Evolutionary conservation across 805 yeast species (phyloP), one percentile per base, ranked within the genome.

Genomic region (Saturnispora halmiae): DNA sequence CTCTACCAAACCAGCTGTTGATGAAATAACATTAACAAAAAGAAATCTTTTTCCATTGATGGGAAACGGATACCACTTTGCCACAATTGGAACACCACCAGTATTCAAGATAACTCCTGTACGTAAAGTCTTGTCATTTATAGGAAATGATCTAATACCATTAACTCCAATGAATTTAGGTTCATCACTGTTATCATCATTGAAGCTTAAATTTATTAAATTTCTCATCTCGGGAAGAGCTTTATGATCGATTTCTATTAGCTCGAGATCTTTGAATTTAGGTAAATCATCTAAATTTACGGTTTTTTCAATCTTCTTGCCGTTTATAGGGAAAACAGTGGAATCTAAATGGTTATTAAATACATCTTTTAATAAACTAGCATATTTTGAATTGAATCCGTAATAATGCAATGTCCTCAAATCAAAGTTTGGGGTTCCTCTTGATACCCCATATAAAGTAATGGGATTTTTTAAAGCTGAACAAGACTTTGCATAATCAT

Each of bases 1-100:
- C 20, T 52, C 52, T 10, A 39, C 40, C 40, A 34, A 15, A 38
- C 48, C 13, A 14, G 33, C 41, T 13, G 31, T 25, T 7, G 38
- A 22, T 18, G 47, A 42, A 9, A 51, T 38, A 5, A 54, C 48
- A 13, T 57, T 51, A 1, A 60, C 57, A 47, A 60, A 58, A 13
- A 60, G 34, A 36, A 49, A 60, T 22, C 46, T 42, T 13, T 46
- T 47, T 5, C 36, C 46, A 25, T 44, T 34, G 3, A 53, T 40
- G 4, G 37, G 26, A 26, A 47, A 46, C 30, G 54, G 50, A 20
- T 50, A 41, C 60, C 63, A 60, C 18, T 50, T 47, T 9, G 51
- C 41, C 5, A 45, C 37, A 10, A 58, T 18, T 3, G 64, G 61
- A 3, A 53, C 14, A 2, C 63, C 64, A 16, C 64, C 64, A 6